These are phyloP conservation scores for Penstemon davidsonii DNA, from an alignment of 257 asterid genomes.

Conservation along the genomic window DNA sequence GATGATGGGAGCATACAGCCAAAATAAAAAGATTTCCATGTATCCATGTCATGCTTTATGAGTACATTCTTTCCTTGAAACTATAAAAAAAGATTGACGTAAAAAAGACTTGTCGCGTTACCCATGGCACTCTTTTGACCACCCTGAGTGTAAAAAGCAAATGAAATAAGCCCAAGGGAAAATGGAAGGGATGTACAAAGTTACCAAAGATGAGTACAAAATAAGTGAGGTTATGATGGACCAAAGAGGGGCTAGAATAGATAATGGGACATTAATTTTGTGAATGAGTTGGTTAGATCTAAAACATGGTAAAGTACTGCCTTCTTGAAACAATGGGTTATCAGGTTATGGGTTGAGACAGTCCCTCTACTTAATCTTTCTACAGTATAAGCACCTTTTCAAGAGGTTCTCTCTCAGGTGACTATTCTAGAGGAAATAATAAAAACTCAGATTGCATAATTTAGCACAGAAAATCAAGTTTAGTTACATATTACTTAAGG, in stretches of 20 bases:
- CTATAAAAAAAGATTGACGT: neutral
- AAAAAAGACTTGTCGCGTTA: neutral
- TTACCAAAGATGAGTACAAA: neutral
- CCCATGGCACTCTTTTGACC: neutral
- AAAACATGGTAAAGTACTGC: constrained; percentile 8
- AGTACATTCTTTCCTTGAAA: neutral
- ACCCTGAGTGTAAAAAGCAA: neutral
- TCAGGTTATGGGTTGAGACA: neutral
- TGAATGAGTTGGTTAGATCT: constrained; percentile 8
- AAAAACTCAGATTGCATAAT: neutral
- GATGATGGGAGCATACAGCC: neutral
- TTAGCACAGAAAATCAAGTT: constrained; percentile 3
- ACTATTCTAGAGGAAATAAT: neutral
- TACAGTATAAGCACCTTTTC: neutral
- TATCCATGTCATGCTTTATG: neutral
- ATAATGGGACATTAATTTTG: neutral
- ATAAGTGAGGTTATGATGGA: neutral
- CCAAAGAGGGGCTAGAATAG: neutral
- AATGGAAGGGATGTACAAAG: neutral
- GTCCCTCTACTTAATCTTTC: neutral
- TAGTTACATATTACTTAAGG: constrained; percentile 14
- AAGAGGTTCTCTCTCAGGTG: neutral
- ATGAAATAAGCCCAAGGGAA: neutral
- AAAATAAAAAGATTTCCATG: constrained; percentile 5
- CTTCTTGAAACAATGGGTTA: neutral